Percentiles rank a stretch among this genome's conserved stretches.
These are phyloP conservation scores for Tuber borchii DNA, from an alignment of 495 filamentous ascomycete species.

Conservation along the genomic window DNA sequence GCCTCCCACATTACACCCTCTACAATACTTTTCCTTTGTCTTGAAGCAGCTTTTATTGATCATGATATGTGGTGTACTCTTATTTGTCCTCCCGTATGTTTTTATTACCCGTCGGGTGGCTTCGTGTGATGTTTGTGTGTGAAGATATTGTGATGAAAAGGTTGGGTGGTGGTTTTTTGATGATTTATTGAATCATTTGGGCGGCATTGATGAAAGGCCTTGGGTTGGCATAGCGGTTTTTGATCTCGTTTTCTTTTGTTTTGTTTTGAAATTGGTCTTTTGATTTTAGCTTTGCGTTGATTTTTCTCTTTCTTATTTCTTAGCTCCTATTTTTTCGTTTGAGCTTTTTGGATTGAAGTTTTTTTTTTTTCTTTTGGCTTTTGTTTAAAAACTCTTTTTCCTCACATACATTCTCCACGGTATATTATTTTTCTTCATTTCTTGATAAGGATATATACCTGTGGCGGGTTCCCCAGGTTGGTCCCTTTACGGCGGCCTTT, in stretches of 20 bases:
- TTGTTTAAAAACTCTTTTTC: conserved; percentile 12
- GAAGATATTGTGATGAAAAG: background rate
- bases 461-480: conserved; percentile 31
- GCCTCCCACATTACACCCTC: background rate
- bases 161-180: background rate
- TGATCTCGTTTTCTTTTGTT: conserved; percentile 19
- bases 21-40: conserved; percentile 21
- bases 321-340: conserved; percentile 14
- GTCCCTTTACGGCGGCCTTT: conserved; percentile 42
- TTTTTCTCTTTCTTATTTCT: conserved; percentile 8
- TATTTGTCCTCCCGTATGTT: background rate
- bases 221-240: conserved; percentile 2
- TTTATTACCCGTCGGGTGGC: background rate
- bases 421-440: conserved; percentile 34
- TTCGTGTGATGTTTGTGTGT: background rate
- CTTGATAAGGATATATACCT: conserved; percentile 34
- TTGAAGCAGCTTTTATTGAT: conserved; percentile 19
- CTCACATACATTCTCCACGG: conserved; percentile 39
- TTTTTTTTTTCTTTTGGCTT: conserved; percentile 27
- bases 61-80: background rate
- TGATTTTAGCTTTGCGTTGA: conserved; percentile 36
- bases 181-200: background rate
- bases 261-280: conserved; percentile 20
- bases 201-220: background rate
- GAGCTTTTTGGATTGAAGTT: conserved; percentile 28